Base-by-base conservation (phyloP, 306 rosid genomes). In the Clitoria ternatea region DNA sequence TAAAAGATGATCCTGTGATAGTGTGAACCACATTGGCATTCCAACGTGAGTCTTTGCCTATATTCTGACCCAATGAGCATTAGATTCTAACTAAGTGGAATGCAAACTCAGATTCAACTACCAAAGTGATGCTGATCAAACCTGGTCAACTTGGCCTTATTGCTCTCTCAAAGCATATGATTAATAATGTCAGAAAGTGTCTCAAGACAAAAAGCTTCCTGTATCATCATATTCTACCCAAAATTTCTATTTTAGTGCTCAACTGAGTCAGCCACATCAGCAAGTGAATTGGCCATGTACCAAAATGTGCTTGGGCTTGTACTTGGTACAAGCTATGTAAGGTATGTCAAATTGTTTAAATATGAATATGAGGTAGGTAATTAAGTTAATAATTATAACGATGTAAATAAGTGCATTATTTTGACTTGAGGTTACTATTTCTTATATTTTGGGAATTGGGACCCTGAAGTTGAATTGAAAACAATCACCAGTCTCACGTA, bases 81-180 rank as follows among this genome's bases (percentile, higher is more conserved):
- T 70, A 36, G 82, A 83, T 82, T 73, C 82, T 64, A 30, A 37
- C 30, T 23, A 39, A 84, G 92, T 90, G 96, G 96, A 85, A 81
- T 78, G 85, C 90, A 80, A 63, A 83, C 89, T 90, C 92, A 78
- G 79, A 88, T 83, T 79, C 92, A 29, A 86, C 86, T 69, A 66
- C 48, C 19, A 49, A 79, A 63, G 76, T 50, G 73, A 74, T 77
- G 66, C 79, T 71, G 67, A 80, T 47, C 84, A 75, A 66, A 36
- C 72, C 55, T 18, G 53, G 82, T 80, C 89, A 85, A 85, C 87
- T 87, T 85, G 89, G 64, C 74, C 81, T 10, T 77, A 69, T 81
- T 81, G 79, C 55, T 63, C 77, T 71, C 75, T 37, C 26, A 71
- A 64, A 63, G 24, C 77, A 40, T 61, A 36, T 73, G 83, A 66